These are phyloP conservation scores for Calonectria pseudoturangicola DNA, from an alignment of 2,329 filamentous ascomycete species.

Conservation along the genomic window DNA sequence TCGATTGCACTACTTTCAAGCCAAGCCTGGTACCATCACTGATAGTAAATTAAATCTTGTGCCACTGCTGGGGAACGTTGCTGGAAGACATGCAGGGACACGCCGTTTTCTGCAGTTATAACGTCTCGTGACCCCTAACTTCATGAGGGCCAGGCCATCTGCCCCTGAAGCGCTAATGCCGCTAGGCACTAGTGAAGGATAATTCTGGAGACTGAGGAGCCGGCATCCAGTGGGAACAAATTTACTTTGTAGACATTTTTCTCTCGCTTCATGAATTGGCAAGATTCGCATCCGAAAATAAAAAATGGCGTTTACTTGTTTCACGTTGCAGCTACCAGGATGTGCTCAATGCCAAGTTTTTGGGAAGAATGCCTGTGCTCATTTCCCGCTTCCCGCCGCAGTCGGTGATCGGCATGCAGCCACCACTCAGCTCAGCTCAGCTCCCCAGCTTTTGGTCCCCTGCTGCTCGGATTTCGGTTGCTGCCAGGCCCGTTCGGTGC, in stretches of 20 bases:
- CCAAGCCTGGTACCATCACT: neutral
- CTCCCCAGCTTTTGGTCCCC: slow-evolving; percentile 23
- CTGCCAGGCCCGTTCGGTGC: slow-evolving; percentile 10
- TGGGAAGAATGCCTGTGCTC: neutral
- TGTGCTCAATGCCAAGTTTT: neutral
- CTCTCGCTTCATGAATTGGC: neutral
- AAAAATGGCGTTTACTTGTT: neutral
- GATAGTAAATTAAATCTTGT: neutral
- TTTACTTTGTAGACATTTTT: neutral
- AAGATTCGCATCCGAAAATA: neutral
- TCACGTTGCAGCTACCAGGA: neutral
- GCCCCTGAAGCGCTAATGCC: neutral
- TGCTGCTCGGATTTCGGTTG: slow-evolving; percentile 23
- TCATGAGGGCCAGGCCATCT: no score
- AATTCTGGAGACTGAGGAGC: neutral
- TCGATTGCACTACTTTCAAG: neutral
- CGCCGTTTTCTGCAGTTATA: neutral
- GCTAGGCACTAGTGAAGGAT: neutral
- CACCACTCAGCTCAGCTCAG: slow-evolving; percentile 2
- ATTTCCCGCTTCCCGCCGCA: neutral
- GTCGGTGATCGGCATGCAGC: slow-evolving; percentile 19
- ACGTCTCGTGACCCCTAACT: slow-evolving; percentile 8
- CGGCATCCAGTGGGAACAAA: neutral
- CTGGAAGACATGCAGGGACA: neutral
- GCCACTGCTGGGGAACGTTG: neutral